A percentile compares a stretch with the other conserved stretches of the same genome.
These are phyloP conservation scores for Brassica rapa DNA, from an alignment of 345 rosid genomes.

Conservation along the genomic window DNA sequence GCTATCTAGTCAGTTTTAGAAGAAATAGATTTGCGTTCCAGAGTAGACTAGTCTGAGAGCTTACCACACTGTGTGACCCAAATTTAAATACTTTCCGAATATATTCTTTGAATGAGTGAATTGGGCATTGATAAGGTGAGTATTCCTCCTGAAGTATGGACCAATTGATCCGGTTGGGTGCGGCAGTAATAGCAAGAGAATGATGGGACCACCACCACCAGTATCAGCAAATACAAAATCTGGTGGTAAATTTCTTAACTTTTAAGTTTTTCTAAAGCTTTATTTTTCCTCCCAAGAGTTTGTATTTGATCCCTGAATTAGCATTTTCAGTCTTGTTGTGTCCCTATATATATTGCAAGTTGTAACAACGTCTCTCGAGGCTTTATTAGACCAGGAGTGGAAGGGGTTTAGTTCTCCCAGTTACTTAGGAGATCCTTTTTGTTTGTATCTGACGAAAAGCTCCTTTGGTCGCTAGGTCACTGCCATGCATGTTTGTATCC, in stretches of 20 bases:
- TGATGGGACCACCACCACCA: constrained; percentile 39
- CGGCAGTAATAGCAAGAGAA: constrained; percentile 70
- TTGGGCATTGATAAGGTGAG: constrained; percentile 48
- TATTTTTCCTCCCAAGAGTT: constrained; percentile 1
- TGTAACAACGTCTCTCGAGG: constrained; percentile 12
- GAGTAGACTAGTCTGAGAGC: no score
- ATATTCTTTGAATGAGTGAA: no score
- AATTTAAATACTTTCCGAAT: no score
- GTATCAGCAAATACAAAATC: constrained; percentile 55
- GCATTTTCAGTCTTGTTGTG: constrained; percentile 25
- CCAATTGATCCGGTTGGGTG: constrained; percentile 63
- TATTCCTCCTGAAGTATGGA: constrained; percentile 89
- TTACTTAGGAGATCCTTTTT: constrained; percentile 15
- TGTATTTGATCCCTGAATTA: constrained; percentile 28
- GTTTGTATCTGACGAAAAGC: constrained; percentile 10
- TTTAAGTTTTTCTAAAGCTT: constrained; percentile 75
- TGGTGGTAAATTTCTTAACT: constrained; percentile 88
- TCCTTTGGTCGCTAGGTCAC: constrained; percentile 4
- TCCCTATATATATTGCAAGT: background rate
- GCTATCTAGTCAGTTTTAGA: no score
- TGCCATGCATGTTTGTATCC: constrained; percentile 8
- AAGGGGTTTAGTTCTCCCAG: background rate
- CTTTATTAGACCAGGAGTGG: constrained; percentile 1
- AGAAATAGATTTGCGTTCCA: no score
- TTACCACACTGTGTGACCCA: no score